A percentile compares a stretch with the other conserved stretches of the same genome.
These are phyloP conservation scores for Nemania serpens DNA, from an alignment of 2,329 filamentous ascomycete genomes.

Conservation along the genomic window DNA sequence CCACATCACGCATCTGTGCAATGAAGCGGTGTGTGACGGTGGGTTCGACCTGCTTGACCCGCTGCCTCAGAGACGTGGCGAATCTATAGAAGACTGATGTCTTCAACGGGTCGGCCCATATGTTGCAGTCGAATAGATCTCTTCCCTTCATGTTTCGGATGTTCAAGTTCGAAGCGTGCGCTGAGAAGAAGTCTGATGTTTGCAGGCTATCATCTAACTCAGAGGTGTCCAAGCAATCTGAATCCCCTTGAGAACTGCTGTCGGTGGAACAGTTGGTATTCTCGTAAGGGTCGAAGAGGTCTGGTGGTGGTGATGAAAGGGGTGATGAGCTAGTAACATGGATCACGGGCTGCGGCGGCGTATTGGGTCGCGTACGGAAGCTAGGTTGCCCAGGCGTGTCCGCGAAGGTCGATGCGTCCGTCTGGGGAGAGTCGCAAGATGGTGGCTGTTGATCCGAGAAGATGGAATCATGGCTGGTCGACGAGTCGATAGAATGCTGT, in stretches of 20 bases:
- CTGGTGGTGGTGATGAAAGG: conserved; percentile 60
- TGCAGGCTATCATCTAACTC: conserved; percentile 52
- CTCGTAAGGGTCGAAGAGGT: conserved; percentile 57
- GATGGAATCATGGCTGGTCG: conserved; percentile 33
- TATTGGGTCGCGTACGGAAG: conserved; percentile 32
- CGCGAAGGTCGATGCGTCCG: conserved; percentile 32
- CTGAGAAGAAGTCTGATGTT: conserved; percentile 47
- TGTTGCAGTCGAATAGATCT: conserved; percentile 72
- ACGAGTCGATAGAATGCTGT: conserved; percentile 34
- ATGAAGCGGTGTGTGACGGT: conserved; percentile 73
- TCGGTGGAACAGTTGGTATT: conserved; percentile 43
- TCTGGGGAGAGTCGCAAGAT: conserved; percentile 36
- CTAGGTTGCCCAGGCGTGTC: not conserved
- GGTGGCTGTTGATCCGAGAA: conserved; percentile 33
- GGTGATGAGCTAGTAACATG: conserved; percentile 54
- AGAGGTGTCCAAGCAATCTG: conserved; percentile 42
- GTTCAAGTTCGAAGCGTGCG: conserved; percentile 45
- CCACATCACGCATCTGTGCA: conserved; percentile 66
- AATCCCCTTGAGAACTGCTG: conserved; percentile 47
- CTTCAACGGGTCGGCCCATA: conserved; percentile 70
- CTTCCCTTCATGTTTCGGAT: conserved; percentile 70
- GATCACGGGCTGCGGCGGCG: conserved; percentile 31
- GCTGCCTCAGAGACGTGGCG: conserved; percentile 68
- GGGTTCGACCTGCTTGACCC: conserved; percentile 64
- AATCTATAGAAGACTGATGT: conserved; percentile 77